phyloP scores from a whole-genome alignment of 1,284 basidiomycete species.

The Neolentinus lepideus region DNA sequence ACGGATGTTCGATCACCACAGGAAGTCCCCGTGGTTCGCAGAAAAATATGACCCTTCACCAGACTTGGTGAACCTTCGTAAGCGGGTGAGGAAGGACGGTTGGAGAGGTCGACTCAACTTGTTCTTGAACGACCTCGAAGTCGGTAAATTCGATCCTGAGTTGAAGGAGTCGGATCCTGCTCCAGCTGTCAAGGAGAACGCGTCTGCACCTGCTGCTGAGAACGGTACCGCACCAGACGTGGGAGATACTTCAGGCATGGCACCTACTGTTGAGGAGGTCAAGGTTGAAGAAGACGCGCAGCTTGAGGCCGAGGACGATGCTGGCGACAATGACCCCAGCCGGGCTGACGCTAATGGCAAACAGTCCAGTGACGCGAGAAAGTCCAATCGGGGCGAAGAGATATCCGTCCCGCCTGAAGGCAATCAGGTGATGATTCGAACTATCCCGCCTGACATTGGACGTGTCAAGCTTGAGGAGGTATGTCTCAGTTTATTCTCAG shows the following conservation, averaged over 20 bases:
- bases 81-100: conserved; percentile 73
- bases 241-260: conserved; percentile 16
- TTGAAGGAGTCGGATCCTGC: conserved; percentile 48
- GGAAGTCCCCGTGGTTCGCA: conserved; percentile 88
- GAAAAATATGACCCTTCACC: conserved; percentile 84
- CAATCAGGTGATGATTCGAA: conserved; percentile 90
- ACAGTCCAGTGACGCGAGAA: conserved; percentile 33
- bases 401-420: conserved; percentile 71
- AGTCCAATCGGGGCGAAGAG: conserved; percentile 59
- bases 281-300: conserved; percentile 47
- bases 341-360: conserved; percentile 56
- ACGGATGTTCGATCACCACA: conserved; percentile 88
- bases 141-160: conserved; percentile 78
- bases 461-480: conserved; percentile 86
- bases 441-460: conserved; percentile 86
- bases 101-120: conserved; percentile 66
- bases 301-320: conserved; percentile 62
- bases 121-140: conserved; percentile 75
- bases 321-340: conserved; percentile 44
- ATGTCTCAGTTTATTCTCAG: conserved; percentile 16
- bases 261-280: conserved; percentile 35
- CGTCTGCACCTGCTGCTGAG: conserved; percentile 13
- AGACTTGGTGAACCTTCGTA: conserved; percentile 63
- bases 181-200: conserved; percentile 37
- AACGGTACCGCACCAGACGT: conserved; percentile 25